A percentile compares a stretch with the other conserved stretches of the same genome.
These are phyloP conservation scores for Didymella segeticola DNA, from an alignment of 2,329 filamentous ascomycete species.

Conservation along the genomic window DNA sequence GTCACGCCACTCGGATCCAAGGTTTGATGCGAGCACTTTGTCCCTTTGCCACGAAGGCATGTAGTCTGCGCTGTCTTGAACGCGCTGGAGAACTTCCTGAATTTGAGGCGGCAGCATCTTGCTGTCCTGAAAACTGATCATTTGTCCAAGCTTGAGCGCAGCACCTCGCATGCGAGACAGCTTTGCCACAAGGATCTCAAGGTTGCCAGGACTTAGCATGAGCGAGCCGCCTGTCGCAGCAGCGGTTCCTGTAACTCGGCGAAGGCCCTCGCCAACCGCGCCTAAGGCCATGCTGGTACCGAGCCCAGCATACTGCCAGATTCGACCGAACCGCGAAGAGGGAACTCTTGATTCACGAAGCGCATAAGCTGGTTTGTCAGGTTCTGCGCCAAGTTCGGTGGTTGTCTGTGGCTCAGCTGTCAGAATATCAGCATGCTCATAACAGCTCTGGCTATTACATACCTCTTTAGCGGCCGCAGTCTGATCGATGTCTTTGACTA, in stretches of 20 bases:
- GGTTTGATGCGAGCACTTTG: constrained; percentile 77
- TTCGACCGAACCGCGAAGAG: constrained; percentile 80
- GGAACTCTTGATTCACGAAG: constrained; percentile 91
- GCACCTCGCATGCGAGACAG: constrained; percentile 96
- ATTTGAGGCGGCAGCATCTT: constrained; percentile 91
- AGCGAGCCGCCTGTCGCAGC: constrained; percentile 70
- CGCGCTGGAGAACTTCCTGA: constrained; percentile 87
- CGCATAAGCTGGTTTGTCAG: constrained; percentile 61
- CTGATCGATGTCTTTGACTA: constrained; percentile 51
- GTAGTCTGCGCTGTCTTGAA: constrained; percentile 96
- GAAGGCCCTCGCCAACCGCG: constrained; percentile 83
- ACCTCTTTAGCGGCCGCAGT: constrained; percentile 34
- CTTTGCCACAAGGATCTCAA: constrained; percentile 91
- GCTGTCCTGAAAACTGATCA: constrained; percentile 97
- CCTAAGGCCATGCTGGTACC: constrained; percentile 96
- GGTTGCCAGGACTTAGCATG: constrained; percentile 86
- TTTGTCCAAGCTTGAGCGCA: constrained; percentile 95
- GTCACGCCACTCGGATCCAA: constrained; percentile 84
- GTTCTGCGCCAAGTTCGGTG: constrained; percentile 31
- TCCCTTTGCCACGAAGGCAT: constrained; percentile 96
- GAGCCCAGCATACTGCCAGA: constrained; percentile 95
- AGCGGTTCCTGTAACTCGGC: constrained; percentile 75
- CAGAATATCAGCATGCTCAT: constrained; percentile 53
- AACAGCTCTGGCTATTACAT: constrained; percentile 3
- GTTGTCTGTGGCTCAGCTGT: constrained; percentile 50